Conservation (phyloP, 176 grass and related monocot genomes). For the Triticum urartu region DNA sequence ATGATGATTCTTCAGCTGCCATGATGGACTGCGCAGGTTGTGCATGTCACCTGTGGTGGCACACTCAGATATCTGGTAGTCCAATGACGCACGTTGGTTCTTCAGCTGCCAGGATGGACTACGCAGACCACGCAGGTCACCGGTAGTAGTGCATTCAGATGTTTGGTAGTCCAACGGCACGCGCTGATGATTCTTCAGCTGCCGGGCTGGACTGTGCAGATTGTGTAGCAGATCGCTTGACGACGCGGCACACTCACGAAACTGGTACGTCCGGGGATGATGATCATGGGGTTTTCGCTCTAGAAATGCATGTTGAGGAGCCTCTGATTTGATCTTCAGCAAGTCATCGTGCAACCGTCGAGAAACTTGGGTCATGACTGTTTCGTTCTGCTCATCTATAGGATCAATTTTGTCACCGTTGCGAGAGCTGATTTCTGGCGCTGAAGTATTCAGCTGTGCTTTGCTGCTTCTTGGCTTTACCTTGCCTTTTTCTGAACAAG, state of each 20-base stretch:
- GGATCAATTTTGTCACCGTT: conserved; percentile 8
- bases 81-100: not conserved
- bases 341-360: conserved; percentile 39
- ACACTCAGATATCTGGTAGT: not conserved
- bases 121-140: conserved; percentile 2
- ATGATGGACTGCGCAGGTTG: conserved; percentile 24
- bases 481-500: conserved; percentile 26
- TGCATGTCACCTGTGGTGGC: conserved; percentile 14
- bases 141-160: conserved; percentile 23
- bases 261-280: conserved; percentile 18
- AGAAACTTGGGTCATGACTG: conserved; percentile 44
- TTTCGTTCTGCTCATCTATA: conserved; percentile 38
- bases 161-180: not conserved
- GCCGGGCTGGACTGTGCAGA: not conserved
- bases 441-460: conserved; percentile 27
- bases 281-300: conserved; percentile 27
- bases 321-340: conserved; percentile 51
- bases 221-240: conserved; percentile 33
- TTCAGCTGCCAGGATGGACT: conserved; percentile 8
- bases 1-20: conserved; percentile 33
- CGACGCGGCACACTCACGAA: conserved; percentile 18
- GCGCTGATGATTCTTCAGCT: not conserved
- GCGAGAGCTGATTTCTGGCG: conserved; percentile 21
- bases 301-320: conserved; percentile 39
- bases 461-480: conserved; percentile 26